Conservation (phyloP, 2,329 filamentous ascomycete genomes). For the Aureobasidium sp. region DNA sequence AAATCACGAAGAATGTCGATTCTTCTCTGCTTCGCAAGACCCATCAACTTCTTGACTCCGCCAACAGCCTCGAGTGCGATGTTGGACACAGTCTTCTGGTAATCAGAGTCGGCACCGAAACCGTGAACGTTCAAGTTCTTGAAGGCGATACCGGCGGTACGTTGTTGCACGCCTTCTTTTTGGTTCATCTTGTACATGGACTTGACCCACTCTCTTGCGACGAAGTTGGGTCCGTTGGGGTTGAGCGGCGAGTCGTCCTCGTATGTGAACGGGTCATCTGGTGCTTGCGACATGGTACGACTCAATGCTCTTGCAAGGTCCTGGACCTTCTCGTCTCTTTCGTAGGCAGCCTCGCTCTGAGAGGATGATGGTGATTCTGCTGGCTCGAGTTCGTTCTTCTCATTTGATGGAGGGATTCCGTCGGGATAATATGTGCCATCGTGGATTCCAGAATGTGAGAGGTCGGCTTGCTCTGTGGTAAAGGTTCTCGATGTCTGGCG, state of each 20-base stretch:
- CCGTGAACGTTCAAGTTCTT: slow-evolving; percentile 41
- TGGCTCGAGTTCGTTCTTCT: slow-evolving; percentile 9
- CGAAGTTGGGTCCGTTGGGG: slow-evolving; percentile 40
- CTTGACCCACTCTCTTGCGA: slow-evolving; percentile 41
- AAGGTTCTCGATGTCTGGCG: background rate
- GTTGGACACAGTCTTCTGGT: slow-evolving; percentile 44
- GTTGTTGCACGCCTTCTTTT: slow-evolving; percentile 32
- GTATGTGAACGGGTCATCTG: slow-evolving; percentile 30
- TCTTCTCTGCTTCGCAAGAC: slow-evolving; percentile 22
- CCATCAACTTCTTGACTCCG: slow-evolving; percentile 28
- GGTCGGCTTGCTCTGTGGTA: background rate
- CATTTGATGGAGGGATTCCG: slow-evolving; percentile 15
- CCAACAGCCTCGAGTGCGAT: slow-evolving; percentile 35
- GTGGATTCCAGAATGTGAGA: slow-evolving; percentile 15
- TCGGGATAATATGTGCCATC: slow-evolving; percentile 17
- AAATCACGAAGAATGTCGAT: slow-evolving; percentile 59
- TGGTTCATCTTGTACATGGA: slow-evolving; percentile 40
- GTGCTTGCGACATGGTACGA: slow-evolving; percentile 11
- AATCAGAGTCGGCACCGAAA: slow-evolving; percentile 41
- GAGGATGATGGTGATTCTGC: slow-evolving; percentile 10
- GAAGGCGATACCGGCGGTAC: slow-evolving; percentile 42
- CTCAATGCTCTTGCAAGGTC: slow-evolving; percentile 4
- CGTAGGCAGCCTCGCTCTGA: slow-evolving; percentile 5
- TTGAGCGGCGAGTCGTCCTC: slow-evolving; percentile 37
- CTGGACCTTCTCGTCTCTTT: slow-evolving; percentile 7